These are phyloP conservation scores for Globisporangium echinulatum DNA, from an alignment of 352 stramenopile species.

Conservation along the genomic window DNA sequence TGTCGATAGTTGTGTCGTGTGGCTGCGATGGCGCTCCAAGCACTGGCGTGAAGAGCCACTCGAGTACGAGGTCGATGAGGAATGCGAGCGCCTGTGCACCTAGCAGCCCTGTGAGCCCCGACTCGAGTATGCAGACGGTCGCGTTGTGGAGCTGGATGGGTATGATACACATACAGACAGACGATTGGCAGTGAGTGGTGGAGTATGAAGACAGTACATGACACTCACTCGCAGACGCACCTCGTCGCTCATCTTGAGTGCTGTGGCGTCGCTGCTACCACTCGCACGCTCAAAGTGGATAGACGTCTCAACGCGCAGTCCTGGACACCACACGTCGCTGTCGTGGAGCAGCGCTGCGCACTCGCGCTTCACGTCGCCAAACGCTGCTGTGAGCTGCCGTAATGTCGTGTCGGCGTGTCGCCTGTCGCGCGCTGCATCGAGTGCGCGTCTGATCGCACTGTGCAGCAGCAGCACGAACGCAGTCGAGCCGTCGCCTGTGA, in stretches of 20 bases:
- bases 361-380: slow-evolving; percentile 35
- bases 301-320: background rate
- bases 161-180: background rate
- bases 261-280: background rate
- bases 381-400: slow-evolving; percentile 24
- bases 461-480: slow-evolving; percentile 59
- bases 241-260: slow-evolving; percentile 16
- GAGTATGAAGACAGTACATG: too few relatives aligned
- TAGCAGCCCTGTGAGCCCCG: slow-evolving; percentile 32
- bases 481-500: slow-evolving; percentile 45
- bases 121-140: slow-evolving; percentile 24
- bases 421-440: slow-evolving; percentile 4
- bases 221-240: background rate
- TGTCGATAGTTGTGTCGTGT: background rate
- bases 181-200: background rate
- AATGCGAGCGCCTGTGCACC: slow-evolving; percentile 18
- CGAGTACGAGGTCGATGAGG: slow-evolving; percentile 32
- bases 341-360: slow-evolving; percentile 9
- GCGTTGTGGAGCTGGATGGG: slow-evolving; percentile 21
- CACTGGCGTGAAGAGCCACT: slow-evolving; percentile 39
- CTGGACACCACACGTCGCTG: background rate
- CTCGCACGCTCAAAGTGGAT: background rate
- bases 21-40: background rate
- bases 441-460: slow-evolving; percentile 15
- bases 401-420: background rate